Percentiles rank a stretch among this genome's conserved stretches.
Conservation (phyloP, 2,329 filamentous ascomycete genomes). For the Bertia moriformis region DNA sequence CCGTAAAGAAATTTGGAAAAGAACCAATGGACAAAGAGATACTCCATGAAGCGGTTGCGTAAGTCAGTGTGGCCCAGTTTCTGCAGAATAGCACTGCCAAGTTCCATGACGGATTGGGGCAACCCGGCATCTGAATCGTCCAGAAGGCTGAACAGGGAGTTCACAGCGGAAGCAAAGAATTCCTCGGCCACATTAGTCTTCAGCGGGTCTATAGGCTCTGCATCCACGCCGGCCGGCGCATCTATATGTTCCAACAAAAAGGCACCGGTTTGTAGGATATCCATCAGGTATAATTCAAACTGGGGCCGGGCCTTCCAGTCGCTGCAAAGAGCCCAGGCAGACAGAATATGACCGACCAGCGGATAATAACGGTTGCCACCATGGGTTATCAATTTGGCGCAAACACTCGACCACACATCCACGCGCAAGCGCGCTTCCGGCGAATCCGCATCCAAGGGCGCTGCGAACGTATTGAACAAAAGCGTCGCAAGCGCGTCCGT, state of each 20-base stretch:
- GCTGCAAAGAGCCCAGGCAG: conserved; percentile 36
- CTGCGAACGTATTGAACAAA: conserved; percentile 40
- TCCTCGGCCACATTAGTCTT: conserved; percentile 40
- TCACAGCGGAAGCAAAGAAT: conserved; percentile 42
- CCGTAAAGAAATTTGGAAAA: conserved; percentile 42
- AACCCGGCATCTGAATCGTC: conserved; percentile 38
- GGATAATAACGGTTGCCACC: conserved; percentile 37
- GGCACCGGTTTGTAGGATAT: conserved; percentile 43
- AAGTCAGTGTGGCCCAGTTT: conserved; percentile 33
- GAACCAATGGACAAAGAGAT: conserved; percentile 46
- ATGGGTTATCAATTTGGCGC: conserved; percentile 40
- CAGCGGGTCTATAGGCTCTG: conserved; percentile 24
- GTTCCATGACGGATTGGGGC: conserved; percentile 35
- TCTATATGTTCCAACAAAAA: conserved; percentile 43
- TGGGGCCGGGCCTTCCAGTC: conserved; percentile 44
- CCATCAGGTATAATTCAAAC: conserved; percentile 46
- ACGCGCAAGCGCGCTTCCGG: conserved; percentile 34
- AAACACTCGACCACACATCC: conserved; percentile 45
- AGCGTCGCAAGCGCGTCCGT: conserved; percentile 38
- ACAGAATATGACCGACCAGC: conserved; percentile 41
- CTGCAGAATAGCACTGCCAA: conserved; percentile 37
- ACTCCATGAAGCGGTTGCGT: conserved; percentile 38
- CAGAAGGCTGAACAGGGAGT: conserved; percentile 40
- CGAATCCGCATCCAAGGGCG: conserved; percentile 31
- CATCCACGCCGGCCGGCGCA: conserved; percentile 26